Conservation (phyloP, 257 asterid species). For the Verbena officinalis region DNA sequence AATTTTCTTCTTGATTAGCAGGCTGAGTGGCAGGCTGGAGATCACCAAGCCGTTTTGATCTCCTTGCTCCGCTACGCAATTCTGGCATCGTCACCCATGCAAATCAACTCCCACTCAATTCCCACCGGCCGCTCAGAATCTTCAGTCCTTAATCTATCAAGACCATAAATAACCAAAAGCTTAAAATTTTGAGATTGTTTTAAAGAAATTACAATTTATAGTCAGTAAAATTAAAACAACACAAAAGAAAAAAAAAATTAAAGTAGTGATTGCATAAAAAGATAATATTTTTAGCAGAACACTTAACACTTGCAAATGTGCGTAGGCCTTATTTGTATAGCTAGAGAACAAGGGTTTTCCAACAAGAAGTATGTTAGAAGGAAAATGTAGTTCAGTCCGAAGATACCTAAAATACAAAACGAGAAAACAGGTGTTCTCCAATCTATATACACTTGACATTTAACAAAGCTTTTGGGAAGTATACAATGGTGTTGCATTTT, state of each 20-base stretch:
- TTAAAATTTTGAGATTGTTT: neutral
- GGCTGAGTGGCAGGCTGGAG: constrained; percentile 93
- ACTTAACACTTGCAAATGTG: too few relatives aligned
- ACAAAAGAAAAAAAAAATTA: neutral
- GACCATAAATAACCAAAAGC: neutral
- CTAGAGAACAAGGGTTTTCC: too few relatives aligned
- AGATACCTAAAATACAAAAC: neutral
- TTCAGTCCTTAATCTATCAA: constrained; percentile 21
- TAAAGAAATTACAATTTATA: neutral
- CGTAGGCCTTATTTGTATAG: too few relatives aligned
- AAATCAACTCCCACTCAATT: constrained; percentile 47
- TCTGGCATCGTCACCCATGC: constrained; percentile 95
- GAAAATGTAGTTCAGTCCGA: neutral
- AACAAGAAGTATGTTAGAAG: constrained; percentile 10
- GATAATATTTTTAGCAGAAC: too few relatives aligned
- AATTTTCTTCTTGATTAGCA: constrained; percentile 68
- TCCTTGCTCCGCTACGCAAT: constrained; percentile 91
- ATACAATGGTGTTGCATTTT: neutral
- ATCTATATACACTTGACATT: constrained; percentile 1
- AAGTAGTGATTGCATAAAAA: neutral
- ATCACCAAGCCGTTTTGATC: constrained; percentile 96
- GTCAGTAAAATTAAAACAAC: neutral
- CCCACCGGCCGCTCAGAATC: constrained; percentile 45
- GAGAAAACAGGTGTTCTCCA: neutral
- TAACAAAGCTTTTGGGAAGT: neutral